Conservation (phyloP, 1,139 yeast species). For the Scheffersomyces quercinus region DNA sequence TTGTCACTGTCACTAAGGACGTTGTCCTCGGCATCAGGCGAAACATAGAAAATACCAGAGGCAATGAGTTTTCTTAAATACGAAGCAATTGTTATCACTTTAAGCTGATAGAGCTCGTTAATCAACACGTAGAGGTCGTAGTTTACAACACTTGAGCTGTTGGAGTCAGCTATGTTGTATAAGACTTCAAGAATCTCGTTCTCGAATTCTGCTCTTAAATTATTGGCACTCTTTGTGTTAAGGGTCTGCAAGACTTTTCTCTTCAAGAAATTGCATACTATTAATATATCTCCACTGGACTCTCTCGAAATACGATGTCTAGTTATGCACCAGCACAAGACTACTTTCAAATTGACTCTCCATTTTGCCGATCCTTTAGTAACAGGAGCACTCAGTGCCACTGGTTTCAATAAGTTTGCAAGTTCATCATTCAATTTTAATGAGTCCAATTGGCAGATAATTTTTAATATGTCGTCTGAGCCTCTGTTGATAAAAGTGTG, state of each 20-base stretch:
- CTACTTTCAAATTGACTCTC: conserved; percentile 38
- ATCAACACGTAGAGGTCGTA: conserved; percentile 51
- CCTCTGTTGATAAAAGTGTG: conserved; percentile 26
- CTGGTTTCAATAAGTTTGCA: conserved; percentile 31
- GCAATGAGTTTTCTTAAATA: conserved; percentile 79
- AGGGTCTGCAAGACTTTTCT: conserved; percentile 28
- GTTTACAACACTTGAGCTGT: conserved; percentile 19
- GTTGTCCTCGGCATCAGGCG: conserved; percentile 21
- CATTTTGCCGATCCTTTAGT: conserved; percentile 24
- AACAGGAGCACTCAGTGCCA: conserved; percentile 2
- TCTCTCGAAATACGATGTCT: conserved; percentile 29
- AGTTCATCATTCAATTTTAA: conserved; percentile 32
- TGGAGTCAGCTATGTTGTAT: conserved; percentile 22
- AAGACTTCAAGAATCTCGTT: conserved; percentile 39
- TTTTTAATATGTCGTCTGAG: conserved; percentile 32
- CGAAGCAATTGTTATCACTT: conserved; percentile 59
- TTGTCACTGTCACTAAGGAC: neutral
- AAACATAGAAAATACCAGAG: conserved; percentile 71
- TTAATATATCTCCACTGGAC: conserved; percentile 36
- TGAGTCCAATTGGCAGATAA: conserved; percentile 36
- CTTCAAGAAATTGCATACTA: conserved; percentile 41
- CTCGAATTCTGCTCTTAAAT: conserved; percentile 46
- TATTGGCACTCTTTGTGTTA: conserved; percentile 22
- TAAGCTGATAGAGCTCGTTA: conserved; percentile 53
- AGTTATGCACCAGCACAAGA: conserved; percentile 54